phyloP scores from a whole-genome alignment of 768 basidiomycete species.

The Cyathus striatus region DNA sequence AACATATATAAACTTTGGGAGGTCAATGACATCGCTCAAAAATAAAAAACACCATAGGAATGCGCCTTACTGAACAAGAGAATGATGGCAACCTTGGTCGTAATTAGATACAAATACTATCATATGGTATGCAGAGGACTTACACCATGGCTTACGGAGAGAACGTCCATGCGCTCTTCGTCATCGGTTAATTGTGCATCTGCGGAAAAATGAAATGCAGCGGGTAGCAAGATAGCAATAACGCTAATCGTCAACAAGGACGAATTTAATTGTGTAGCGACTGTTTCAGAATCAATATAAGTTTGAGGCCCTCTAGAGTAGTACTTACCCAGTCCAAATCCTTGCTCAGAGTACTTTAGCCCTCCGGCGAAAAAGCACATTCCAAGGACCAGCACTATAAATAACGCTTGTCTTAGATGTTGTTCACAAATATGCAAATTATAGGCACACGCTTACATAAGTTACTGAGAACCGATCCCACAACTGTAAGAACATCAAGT shows the following conservation, averaged over 20 bases:
- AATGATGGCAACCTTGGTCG: no score
- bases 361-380: constrained; percentile 93
- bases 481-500: constrained; percentile 39
- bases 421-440: no score
- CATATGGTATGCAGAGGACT: no score
- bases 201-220: constrained; percentile 67
- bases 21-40: no score
- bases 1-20: constrained; percentile 62
- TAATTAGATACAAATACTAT: no score
- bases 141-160: constrained; percentile 75
- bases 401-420: no score
- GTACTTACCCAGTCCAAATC: constrained; percentile 64
- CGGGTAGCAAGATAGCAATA: constrained; percentile 72
- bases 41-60: no score
- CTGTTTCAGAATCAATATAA: constrained; percentile 15
- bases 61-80: no score
- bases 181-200: constrained; percentile 13
- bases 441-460: constrained; percentile 54
- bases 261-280: constrained; percentile 66
- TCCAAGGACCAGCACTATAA: constrained; percentile 75
- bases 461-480: constrained; percentile 87
- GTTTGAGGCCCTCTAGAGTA: constrained; percentile 11
- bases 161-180: constrained; percentile 30
- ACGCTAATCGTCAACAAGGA: constrained; percentile 77
- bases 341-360: constrained; percentile 72